Evolutionary conservation across 768 basidiomycete genomes (phyloP), one percentile per base, ranked within the genome.

Genomic region (Hortiboletus campestris): DNA sequence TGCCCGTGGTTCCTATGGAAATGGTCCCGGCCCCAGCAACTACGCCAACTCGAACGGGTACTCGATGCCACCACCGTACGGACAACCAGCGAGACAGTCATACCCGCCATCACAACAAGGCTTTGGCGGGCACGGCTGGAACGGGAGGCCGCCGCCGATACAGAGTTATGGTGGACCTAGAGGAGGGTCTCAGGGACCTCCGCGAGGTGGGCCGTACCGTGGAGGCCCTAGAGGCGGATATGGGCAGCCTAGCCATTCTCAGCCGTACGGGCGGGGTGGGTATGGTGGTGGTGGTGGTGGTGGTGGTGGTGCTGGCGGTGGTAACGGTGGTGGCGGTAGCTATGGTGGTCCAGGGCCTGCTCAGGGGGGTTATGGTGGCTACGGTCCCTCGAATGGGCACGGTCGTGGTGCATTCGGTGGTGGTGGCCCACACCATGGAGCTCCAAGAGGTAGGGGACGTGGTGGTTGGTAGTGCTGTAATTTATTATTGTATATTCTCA

Each of bases 391-490:
- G 5, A 61, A 65, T 17, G 58, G 61, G 51, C 62, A 62, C 29
- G 72, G 72, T 7, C 71, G 75, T 36, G 78, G 79, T n/a, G 74
- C 75, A 4, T 73, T 76, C 58, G 71, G 75, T 19, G 73, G 62
- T 8, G 62, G 75, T 53, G 74, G 65, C 2, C 35, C 61, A 45
- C 59, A 62, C 22, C 44, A 75, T 46, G 72, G 65, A 47, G 39
- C 63, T 34, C 58, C 71, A 4, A 63, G 82, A 53, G 81, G 81
- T 29, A 73, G 84, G 62, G 84, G 81, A 11, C 74, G 83, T 38
- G 78, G 80, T 43, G 69, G 74, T 25, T 77, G 80, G 71, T 69
- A 63, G 56, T 10, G 17, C 13, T 73, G 65, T 76, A 74, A 73
- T 46, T 62, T 64, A 66, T 61, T 17, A 32, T 38, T 56, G 62